Conservation (phyloP, 2,329 filamentous ascomycete genomes). For the Amauroascus niger region DNA sequence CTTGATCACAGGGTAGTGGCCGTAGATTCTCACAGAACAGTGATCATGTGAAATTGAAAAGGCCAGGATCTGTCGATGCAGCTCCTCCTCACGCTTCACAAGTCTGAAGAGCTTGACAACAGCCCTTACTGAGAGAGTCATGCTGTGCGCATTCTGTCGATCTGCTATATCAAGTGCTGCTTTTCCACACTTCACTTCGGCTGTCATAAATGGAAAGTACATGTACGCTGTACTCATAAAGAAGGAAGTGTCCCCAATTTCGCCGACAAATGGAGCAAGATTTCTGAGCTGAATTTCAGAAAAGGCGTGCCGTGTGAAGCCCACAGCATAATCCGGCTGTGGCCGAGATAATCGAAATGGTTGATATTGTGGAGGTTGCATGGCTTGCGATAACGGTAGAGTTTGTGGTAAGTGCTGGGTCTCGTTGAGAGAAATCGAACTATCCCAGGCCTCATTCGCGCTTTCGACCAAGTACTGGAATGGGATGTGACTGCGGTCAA, state of each 20-base stretch:
- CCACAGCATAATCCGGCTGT: conserved; percentile 40
- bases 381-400: too few relatives aligned
- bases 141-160: conserved; percentile 25
- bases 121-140: conserved; percentile 29
- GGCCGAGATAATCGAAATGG: too few relatives aligned
- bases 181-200: conserved; percentile 41
- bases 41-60: conserved; percentile 39
- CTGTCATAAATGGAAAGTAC: conserved; percentile 44
- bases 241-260: conserved; percentile 25
- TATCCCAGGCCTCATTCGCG: conserved; percentile 38
- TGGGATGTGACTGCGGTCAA: background rate
- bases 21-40: conserved; percentile 32
- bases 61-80: conserved; percentile 35
- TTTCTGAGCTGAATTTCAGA: conserved; percentile 36
- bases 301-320: conserved; percentile 36
- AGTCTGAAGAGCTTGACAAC: conserved; percentile 29
- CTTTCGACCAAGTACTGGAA: conserved; percentile 32
- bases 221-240: conserved; percentile 39
- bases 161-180: conserved; percentile 24
- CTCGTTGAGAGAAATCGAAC: conserved; percentile 31
- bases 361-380: too few relatives aligned
- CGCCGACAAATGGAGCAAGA: conserved; percentile 29
- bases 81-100: conserved; percentile 25
- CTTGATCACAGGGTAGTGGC: conserved; percentile 34
- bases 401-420: too few relatives aligned